phyloP scores from a whole-genome alignment of 495 filamentous ascomycete species.

The Beverwykella pulmonaria region DNA sequence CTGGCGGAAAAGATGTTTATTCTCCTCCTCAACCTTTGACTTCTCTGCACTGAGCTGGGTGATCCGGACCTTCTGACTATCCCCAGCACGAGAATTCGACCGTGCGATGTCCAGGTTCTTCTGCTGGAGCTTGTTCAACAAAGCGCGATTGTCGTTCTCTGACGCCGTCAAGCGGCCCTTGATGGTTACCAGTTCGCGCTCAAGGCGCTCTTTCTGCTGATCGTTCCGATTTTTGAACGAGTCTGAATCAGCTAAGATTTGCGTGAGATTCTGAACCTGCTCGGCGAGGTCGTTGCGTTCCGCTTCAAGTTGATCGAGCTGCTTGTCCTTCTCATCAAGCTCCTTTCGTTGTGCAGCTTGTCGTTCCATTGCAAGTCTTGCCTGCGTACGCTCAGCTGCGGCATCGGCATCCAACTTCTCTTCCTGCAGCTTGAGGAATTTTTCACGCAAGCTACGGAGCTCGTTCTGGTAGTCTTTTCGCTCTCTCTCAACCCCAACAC shows the following conservation, averaged over 20 bases:
- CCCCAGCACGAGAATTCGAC: slow-evolving; percentile 81
- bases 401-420: slow-evolving; percentile 80
- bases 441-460: slow-evolving; percentile 76
- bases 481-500: slow-evolving; percentile 75
- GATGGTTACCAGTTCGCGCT: slow-evolving; percentile 88
- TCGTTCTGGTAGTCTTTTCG: slow-evolving; percentile 88
- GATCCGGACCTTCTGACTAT: slow-evolving; percentile 80
- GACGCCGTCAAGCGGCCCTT: slow-evolving; percentile 90
- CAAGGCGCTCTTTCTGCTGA: slow-evolving; percentile 88
- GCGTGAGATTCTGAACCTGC: slow-evolving; percentile 78
- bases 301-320: slow-evolving; percentile 71
- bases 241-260: slow-evolving; percentile 84
- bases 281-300: slow-evolving; percentile 73
- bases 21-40: slow-evolving; percentile 78
- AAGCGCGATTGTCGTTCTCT: slow-evolving; percentile 93
- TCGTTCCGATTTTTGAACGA: slow-evolving; percentile 85
- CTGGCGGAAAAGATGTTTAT: slow-evolving; percentile 77
- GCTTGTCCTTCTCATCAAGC: slow-evolving; percentile 69
- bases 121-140: slow-evolving; percentile 95
- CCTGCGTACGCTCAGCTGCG: slow-evolving; percentile 76
- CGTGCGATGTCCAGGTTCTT: slow-evolving; percentile 96
- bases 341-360: slow-evolving; percentile 77
- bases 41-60: slow-evolving; percentile 81
- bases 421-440: slow-evolving; percentile 80
- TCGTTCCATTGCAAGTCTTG: slow-evolving; percentile 76